Evolutionary conservation across 345 rosid genomes (phyloP), one percentile per base, ranked within the genome.

Genomic region (Pistacia integerrima): DNA sequence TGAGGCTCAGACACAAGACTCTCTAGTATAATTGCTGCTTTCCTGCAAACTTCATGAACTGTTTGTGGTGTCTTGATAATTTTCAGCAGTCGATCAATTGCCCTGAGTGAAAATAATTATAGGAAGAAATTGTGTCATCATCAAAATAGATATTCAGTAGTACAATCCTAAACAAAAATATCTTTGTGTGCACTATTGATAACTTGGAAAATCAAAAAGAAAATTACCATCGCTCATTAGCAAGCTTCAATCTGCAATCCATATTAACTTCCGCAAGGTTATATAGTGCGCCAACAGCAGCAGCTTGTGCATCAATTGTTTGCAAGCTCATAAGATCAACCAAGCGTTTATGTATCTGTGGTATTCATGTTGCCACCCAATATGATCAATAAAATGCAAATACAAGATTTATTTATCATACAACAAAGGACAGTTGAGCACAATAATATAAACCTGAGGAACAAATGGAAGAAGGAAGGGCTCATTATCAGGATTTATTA

Each of bases 211-310:
- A 44, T 22, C 8, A 55, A 8, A 16, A 12, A 48, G 41, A 67
- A 58, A 49, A 46, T 76, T 77, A 93, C 99, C 99, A 96, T 93
- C 99, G 83, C 81, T 96, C 99, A 75, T 85, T 82, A 14, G 98
- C 99, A 62, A 96, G 98, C 92, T 96, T 96, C 88, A 96, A 81
- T 84, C 92, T 89, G 87, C 98, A 92, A 84, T 96, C 99, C 97
- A 96, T 85, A 80, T 93, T 92, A 69, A 93, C 94, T 76, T 96
- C 99, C 48, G 91, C 92, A 58, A 96, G 97, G 84, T 93, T 96
- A 81, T 96, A 93, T 20, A 96, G 91, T 28, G 99, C 99, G 20
- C 99, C 98, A 74, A 96, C 88, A 62, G 97, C 94, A 68, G 98
- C 98, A 14, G 97, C 98, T 89, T 96, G 99, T 33, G 99, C 94